Conservation (phyloP, 1,284 basidiomycete species). For the Ganoderma sinense region DNA sequence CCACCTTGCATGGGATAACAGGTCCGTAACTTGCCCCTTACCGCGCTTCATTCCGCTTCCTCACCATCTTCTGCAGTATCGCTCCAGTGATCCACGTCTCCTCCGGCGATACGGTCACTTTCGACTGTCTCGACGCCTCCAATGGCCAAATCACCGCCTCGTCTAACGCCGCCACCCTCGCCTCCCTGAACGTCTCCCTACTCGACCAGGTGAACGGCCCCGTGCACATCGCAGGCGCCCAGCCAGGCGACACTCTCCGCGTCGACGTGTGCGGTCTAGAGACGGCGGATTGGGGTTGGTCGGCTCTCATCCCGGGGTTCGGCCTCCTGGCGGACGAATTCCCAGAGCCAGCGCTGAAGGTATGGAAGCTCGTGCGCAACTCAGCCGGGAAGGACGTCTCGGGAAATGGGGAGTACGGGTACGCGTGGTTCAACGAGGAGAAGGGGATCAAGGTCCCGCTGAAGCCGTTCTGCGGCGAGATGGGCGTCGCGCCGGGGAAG, state of each 20-base stretch:
- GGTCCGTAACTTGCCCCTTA: conserved; percentile 41
- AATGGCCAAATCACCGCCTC: conserved; percentile 63
- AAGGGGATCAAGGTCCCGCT: conserved; percentile 56
- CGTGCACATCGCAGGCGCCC: conserved; percentile 56
- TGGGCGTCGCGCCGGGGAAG: conserved; percentile 67
- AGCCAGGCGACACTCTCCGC: conserved; percentile 63
- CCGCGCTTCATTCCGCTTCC: not conserved
- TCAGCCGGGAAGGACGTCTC: conserved; percentile 26
- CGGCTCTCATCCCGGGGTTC: conserved; percentile 63
- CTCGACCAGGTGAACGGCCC: conserved; percentile 69
- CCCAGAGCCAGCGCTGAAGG: conserved; percentile 55
- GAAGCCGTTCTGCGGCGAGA: conserved; percentile 66
- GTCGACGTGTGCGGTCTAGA: conserved; percentile 60
- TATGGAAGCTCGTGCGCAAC: conserved; percentile 53
- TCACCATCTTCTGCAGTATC: conserved; percentile 46
- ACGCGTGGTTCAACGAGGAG: conserved; percentile 56
- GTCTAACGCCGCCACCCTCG: conserved; percentile 47
- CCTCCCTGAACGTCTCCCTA: conserved; percentile 51
- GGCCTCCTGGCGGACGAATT: conserved; percentile 65
- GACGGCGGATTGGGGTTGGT: conserved; percentile 69
- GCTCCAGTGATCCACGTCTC: conserved; percentile 54
- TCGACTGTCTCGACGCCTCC: conserved; percentile 69
- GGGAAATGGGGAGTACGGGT: conserved; percentile 39
- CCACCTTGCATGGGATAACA: conserved; percentile 67
- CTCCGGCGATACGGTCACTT: conserved; percentile 61